Conservation (phyloP, 495 filamentous ascomycete genomes). For the Ramalina peruviana region DNA sequence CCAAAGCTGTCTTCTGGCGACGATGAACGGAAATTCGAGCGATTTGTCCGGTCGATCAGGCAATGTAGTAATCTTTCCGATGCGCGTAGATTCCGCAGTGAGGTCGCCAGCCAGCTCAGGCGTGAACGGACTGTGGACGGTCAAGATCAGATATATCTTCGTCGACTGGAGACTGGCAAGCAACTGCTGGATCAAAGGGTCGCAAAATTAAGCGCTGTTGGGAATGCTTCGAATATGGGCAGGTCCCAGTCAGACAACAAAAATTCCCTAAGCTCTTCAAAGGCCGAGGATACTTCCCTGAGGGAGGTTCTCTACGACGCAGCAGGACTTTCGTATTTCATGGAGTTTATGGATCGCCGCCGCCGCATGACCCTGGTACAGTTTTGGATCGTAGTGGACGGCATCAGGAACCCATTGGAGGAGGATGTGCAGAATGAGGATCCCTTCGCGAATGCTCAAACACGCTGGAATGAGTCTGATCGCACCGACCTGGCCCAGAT, state of each 20-base stretch:
- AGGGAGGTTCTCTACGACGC: conserved; percentile 75
- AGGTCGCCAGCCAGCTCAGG: conserved; percentile 85
- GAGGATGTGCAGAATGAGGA: conserved; percentile 66
- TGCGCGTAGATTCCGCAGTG: conserved; percentile 77
- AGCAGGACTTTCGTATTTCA: conserved; percentile 89
- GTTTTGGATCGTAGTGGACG: conserved; percentile 97
- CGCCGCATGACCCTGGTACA: conserved; percentile 79
- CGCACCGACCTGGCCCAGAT: conserved; percentile 79
- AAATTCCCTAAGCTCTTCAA: conserved; percentile 30
- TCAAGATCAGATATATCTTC: conserved; percentile 73
- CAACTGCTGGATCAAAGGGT: conserved; percentile 82
- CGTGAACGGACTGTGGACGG: conserved; percentile 63
- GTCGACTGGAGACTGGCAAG: conserved; percentile 83
- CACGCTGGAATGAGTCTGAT: conserved; percentile 72
- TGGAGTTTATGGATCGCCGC: conserved; percentile 98
- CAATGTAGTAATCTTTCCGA: conserved; percentile 88
- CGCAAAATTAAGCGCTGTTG: conserved; percentile 58
- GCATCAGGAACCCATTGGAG: conserved; percentile 89
- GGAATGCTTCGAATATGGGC: conserved; percentile 31
- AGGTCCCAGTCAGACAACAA: conserved; percentile 23
- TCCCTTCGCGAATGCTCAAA: conserved; percentile 42
- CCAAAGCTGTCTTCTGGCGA: conserved; percentile 56
- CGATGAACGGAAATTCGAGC: conserved; percentile 84
- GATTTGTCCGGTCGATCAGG: conserved; percentile 80
- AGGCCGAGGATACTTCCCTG: conserved; percentile 55